A percentile compares a stretch with the other conserved stretches of the same genome.
Evolutionary conservation across 768 basidiomycete genomes (phyloP).

Genomic region (Pholiota molesta): DNA sequence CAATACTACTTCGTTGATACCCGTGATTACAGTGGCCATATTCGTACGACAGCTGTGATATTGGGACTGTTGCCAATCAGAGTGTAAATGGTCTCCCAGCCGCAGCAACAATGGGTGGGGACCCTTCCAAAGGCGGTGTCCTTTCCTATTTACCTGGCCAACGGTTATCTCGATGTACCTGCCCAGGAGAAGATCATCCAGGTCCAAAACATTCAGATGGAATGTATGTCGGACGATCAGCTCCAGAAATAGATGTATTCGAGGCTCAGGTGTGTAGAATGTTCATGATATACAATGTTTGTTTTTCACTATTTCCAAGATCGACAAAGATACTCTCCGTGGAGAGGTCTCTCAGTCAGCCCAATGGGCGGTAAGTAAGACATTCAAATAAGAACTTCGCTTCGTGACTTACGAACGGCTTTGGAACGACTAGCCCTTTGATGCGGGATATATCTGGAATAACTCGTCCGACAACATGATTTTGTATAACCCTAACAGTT

Average conservation of each 20-base stretch:
- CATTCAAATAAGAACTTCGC: too few relatives aligned
- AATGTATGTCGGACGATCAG: constrained; percentile 76
- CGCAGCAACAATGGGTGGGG: constrained; percentile 65
- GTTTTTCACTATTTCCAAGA: constrained; percentile 35
- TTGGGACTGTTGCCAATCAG: constrained; percentile 85
- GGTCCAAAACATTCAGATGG: constrained; percentile 79
- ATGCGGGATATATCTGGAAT: constrained; percentile 69
- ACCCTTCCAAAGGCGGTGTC: constrained; percentile 38
- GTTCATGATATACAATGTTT: not conserved
- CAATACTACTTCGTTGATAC: not conserved
- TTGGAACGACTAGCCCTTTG: constrained; percentile 59
- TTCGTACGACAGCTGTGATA: constrained; percentile 80
- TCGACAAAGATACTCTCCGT: constrained; percentile 43
- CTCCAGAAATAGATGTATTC: constrained; percentile 91
- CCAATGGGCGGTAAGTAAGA: constrained; percentile 74
- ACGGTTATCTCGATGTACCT: constrained; percentile 85
- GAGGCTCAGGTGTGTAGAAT: constrained; percentile 64
- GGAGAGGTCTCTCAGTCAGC: constrained; percentile 82
- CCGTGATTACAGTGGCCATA: constrained; percentile 69
- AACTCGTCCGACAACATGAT: constrained; percentile 63
- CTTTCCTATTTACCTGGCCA: constrained; percentile 84
- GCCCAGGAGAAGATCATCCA: constrained; percentile 79
- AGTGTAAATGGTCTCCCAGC: constrained; percentile 68
- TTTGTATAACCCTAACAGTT: constrained; percentile 55
- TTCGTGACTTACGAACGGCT: constrained; percentile 5